These are phyloP conservation scores for Orbilia blumenaviensis DNA, from an alignment of 2,329 filamentous ascomycete species.

Conservation along the genomic window DNA sequence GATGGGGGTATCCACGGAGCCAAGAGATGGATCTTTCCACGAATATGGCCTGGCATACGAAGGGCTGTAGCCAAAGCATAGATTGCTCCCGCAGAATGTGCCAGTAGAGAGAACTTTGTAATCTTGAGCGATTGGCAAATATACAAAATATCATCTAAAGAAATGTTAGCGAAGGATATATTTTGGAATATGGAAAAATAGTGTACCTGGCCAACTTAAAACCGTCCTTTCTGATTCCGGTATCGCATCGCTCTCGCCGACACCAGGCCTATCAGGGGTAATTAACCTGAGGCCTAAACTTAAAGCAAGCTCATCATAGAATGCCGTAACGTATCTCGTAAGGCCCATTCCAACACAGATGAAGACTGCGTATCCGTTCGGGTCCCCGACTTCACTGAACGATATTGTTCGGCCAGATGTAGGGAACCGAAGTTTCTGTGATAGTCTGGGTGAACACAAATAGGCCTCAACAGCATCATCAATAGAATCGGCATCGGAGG, in stretches of 20 bases:
- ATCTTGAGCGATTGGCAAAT: constrained; percentile 93
- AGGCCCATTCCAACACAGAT: constrained; percentile 98
- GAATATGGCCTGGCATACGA: constrained; percentile 94
- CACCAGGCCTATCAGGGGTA: constrained; percentile 90
- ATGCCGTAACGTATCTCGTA: constrained; percentile 93
- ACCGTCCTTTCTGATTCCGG: constrained; percentile 83
- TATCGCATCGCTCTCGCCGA: constrained; percentile 89
- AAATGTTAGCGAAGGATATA: constrained; percentile 43
- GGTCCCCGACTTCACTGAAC: constrained; percentile 95
- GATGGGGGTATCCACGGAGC: constrained; percentile 98
- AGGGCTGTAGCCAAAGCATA: constrained; percentile 95
- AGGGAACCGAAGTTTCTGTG: constrained; percentile 86
- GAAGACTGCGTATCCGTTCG: constrained; percentile 88
- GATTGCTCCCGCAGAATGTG: constrained; percentile 96
- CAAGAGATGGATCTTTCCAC: constrained; percentile 89
- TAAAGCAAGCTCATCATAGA: constrained; percentile 93
- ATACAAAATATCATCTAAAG: constrained; percentile 80
- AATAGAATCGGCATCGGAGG: constrained; percentile 82
- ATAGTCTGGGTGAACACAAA: constrained; percentile 81
- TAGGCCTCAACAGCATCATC: constrained; percentile 89
- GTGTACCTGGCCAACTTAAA: constrained; percentile 88
- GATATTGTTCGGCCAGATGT: constrained; percentile 87
- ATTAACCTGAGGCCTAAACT: constrained; percentile 89
- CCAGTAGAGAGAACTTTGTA: constrained; percentile 93
- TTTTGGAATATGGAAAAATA: constrained; percentile 29